Conservation (phyloP, 371 early-diverging fungal species). For the Mortierella sp. region DNA sequence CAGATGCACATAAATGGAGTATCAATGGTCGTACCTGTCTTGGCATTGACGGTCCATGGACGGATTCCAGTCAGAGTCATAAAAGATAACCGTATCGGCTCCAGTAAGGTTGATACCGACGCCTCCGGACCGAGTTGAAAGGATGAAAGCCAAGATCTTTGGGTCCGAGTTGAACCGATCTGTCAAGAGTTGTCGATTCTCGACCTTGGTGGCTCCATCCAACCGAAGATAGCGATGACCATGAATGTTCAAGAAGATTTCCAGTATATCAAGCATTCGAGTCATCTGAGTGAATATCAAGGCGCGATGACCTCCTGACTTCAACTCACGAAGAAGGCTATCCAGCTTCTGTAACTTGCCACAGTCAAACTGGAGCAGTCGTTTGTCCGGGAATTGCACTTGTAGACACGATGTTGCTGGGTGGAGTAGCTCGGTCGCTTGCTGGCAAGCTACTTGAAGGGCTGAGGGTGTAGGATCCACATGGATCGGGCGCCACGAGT, state of each 20-base stretch:
- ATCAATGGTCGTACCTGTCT: conserved; percentile 57
- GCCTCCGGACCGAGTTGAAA: conserved; percentile 95
- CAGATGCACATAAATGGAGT: conserved; percentile 24
- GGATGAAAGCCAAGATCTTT: conserved; percentile 86
- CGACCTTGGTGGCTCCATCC: conserved; percentile 89
- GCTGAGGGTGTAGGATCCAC: conserved; percentile 11
- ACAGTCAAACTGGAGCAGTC: conserved; percentile 88
- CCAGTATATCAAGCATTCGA: conserved; percentile 94
- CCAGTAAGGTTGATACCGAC: conserved; percentile 98
- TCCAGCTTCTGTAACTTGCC: conserved; percentile 90
- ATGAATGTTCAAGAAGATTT: conserved; percentile 92
- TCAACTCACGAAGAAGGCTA: conserved; percentile 77
- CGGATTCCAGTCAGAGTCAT: conserved; percentile 98
- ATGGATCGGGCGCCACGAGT: conserved; percentile 29
- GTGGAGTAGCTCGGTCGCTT: conserved; percentile 62
- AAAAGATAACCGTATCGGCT: conserved; percentile 96
- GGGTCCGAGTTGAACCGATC: conserved; percentile 90
- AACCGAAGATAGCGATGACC: conserved; percentile 88
- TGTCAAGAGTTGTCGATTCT: conserved; percentile 85
- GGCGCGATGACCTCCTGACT: conserved; percentile 84
- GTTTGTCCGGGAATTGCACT: conserved; percentile 87
- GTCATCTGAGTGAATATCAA: conserved; percentile 99
- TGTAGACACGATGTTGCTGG: conserved; percentile 68
- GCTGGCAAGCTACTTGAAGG: conserved; percentile 10
- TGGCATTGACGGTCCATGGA: conserved; percentile 81